Conservation (phyloP, 2,329 filamentous ascomycete species). For the Grosmannia penicillata region DNA sequence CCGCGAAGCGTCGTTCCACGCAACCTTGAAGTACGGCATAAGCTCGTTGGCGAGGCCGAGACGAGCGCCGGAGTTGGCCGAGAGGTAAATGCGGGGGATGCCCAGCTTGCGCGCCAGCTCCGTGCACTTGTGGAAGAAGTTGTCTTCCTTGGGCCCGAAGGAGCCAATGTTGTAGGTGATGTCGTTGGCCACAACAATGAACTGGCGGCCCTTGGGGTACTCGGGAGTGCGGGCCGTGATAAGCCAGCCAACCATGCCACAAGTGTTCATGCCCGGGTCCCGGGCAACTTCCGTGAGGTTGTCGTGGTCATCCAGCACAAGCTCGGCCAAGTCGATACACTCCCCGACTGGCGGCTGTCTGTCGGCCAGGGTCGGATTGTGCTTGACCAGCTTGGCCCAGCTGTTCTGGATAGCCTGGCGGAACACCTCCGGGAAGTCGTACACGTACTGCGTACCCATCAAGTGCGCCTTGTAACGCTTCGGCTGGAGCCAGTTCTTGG, state of each 20-base stretch:
- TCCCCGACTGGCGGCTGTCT: constrained; percentile 77
- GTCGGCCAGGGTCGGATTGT: constrained; percentile 57
- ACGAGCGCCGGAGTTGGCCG: constrained; percentile 95
- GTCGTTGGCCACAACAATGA: constrained; percentile 96
- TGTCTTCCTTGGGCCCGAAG: constrained; percentile 90
- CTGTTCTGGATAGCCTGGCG: constrained; percentile 93
- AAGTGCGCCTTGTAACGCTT: constrained; percentile 99
- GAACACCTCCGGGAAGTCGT: constrained; percentile 99
- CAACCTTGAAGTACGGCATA: constrained; percentile 92
- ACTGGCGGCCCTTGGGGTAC: constrained; percentile 81
- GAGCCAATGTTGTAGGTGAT: constrained; percentile 99
- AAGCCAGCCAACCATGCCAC: constrained; percentile 98
- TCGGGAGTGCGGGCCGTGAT: constrained; percentile 90
- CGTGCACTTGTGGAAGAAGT: constrained; percentile 98
- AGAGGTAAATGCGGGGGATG: constrained; percentile 93
- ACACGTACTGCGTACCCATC: constrained; percentile 98
- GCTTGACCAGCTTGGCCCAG: constrained; percentile 65
- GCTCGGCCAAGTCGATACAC: constrained; percentile 85
- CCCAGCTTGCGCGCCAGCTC: constrained; percentile 83
- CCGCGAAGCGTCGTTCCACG: constrained; percentile 75
- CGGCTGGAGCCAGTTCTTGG: constrained; percentile 96
- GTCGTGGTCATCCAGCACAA: constrained; percentile 89
- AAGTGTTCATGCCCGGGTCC: constrained; percentile 86
- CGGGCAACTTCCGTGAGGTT: constrained; percentile 85
- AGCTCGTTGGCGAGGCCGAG: constrained; percentile 94